Base-by-base conservation (phyloP, 176 grass and related monocot species). In the Calamus simplicifolius region DNA sequence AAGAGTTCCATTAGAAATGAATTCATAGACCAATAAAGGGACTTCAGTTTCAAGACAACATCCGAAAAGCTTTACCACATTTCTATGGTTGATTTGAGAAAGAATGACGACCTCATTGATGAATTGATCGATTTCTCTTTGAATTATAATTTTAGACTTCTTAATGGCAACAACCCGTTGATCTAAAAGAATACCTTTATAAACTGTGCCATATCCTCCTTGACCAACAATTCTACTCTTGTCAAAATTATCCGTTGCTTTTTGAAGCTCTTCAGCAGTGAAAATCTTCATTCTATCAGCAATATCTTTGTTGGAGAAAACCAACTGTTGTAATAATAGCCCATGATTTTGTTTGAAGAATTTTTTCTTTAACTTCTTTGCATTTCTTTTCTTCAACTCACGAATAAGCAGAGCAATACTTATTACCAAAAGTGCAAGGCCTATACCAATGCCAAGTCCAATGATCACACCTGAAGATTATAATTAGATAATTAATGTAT, bases 41-140 rank as follows among this genome's bases (percentile, higher is more conserved):
- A 87, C 84, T 50, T 79, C 79, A 14, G 79, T 75, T 70, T 79
- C 84, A 13, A 79, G 69, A 59, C 81, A 85, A 52, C 81, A 89
- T 35, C 84, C 79, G 6, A 77, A 25, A 1, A 89, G 64, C 18
- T 81, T 89, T 21, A 89, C 81, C 0, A 87, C 51, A 59, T 82
- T 87, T 27, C 65, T 81, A 19, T 87, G 75, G 29, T 82, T 88
- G 19, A 82, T 64, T 72, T 79, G 75, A 1, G 79, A 88, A 52
- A 88, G 85, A 65, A 87, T 76, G 16, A 25, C 57, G 35, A 81
- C 69, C 57, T 88, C 66, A 57, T 88, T 88, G 21, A 88, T 73
- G 8, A 88, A 88, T 1, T 88, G 62, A 5, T 83, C 17, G 0
- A 79, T 88, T 57, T 88, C 80, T 65, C 26, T 76, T n/a, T 83